Conservation (phyloP, 345 rosid species). For the Nasturtium officinale region DNA sequence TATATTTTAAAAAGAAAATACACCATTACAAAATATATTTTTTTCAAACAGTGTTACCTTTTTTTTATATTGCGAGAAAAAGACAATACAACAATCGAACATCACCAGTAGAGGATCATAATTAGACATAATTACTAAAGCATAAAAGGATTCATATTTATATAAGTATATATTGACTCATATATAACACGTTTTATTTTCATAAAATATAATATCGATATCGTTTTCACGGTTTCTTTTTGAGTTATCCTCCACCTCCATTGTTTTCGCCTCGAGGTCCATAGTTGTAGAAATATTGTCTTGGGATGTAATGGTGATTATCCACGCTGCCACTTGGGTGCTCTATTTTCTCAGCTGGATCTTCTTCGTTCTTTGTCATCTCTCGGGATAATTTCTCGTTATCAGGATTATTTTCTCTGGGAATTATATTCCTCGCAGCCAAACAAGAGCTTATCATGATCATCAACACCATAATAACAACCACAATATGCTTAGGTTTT, state of each 20-base stretch:
- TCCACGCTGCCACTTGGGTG: conserved; percentile 42
- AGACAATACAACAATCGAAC: not conserved
- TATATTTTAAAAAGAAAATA: too few species aligned
- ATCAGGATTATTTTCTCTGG: conserved; percentile 15
- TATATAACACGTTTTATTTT: not conserved
- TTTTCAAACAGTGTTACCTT: not conserved
- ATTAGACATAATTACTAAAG: not conserved
- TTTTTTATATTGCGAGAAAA: not conserved
- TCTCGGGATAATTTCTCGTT: conserved; percentile 2
- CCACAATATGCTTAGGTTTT: conserved; percentile 1
- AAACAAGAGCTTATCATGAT: conserved; percentile 28
- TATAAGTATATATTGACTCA: not conserved
- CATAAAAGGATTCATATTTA: not conserved
- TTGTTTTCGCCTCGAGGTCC: conserved; percentile 44
- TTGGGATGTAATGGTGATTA: conserved; percentile 60
- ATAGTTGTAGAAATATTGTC: conserved; percentile 51
- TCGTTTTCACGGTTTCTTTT: not conserved
- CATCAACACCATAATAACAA: conserved; percentile 19
- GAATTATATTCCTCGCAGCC: conserved; percentile 18
- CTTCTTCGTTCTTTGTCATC: conserved; percentile 16
- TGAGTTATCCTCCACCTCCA: conserved; percentile 39
- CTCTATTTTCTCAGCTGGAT: conserved; percentile 23
- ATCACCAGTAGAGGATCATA: not conserved
- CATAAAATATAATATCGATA: not conserved
- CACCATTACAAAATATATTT: too few species aligned